Conservation (phyloP, 495 filamentous ascomycete species). For the Aspergillus taichungensis region DNA sequence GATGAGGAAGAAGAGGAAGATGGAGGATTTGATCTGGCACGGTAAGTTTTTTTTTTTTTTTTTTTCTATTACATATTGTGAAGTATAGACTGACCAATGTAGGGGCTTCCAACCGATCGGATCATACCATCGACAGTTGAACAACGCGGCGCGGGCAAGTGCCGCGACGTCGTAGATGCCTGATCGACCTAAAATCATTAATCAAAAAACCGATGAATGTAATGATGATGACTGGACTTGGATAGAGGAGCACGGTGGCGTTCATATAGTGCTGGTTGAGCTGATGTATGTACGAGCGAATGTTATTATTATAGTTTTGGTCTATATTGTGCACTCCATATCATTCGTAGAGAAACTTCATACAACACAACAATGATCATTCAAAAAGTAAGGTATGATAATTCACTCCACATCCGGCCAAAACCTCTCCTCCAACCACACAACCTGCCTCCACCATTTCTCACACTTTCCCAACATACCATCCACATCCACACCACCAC, state of each 20-base stretch:
- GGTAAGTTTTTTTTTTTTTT: constrained; percentile 34
- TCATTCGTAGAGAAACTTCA: no score
- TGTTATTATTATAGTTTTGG: no score
- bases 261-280: no score
- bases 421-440: constrained; percentile 45
- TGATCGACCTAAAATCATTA: neutral
- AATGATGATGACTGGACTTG: neutral
- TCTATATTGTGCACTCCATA: no score
- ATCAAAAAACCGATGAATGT: neutral
- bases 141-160: constrained; percentile 33
- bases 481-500: constrained; percentile 30
- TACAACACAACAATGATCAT: no score
- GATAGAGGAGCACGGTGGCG: no score
- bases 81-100: constrained; percentile 19
- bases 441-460: constrained; percentile 44
- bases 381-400: no score
- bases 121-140: constrained; percentile 51
- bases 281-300: no score
- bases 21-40: constrained; percentile 57
- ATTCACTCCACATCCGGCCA: constrained; percentile 27
- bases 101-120: constrained; percentile 68
- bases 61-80: constrained; percentile 1
- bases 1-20: constrained; percentile 46
- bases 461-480: constrained; percentile 24
- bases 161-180: constrained; percentile 15